These are phyloP conservation scores for Beta lomatogona DNA, from an alignment of 179 eudicot species.

Conservation along the genomic window DNA sequence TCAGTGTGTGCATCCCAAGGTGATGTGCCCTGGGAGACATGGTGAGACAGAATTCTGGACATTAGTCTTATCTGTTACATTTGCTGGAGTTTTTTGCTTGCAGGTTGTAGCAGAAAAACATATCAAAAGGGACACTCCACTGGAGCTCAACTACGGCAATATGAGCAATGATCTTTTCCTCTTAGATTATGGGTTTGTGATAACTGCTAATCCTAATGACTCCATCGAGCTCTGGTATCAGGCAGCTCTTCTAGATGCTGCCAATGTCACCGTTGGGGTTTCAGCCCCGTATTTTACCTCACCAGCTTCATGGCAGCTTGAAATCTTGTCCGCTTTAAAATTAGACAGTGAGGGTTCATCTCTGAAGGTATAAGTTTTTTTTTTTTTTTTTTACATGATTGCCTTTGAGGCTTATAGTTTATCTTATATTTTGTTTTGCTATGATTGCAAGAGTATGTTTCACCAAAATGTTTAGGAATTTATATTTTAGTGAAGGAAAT, in stretches of 20 bases:
- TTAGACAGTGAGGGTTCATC: slow-evolving; percentile 57
- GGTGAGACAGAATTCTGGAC: not conserved
- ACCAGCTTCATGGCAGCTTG: slow-evolving; percentile 80
- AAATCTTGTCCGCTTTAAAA: slow-evolving; percentile 58
- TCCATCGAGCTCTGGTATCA: slow-evolving; percentile 81
- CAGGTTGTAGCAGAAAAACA: slow-evolving; percentile 80
- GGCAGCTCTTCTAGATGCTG: slow-evolving; percentile 83
- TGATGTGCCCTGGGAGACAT: not conserved
- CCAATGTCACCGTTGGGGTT: slow-evolving; percentile 82
- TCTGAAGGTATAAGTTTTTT: slow-evolving; percentile 58
- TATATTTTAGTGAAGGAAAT: not conserved
- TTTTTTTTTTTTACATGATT: slow-evolving; percentile 4
- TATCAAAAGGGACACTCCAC: slow-evolving; percentile 56
- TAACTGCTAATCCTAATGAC: slow-evolving; percentile 76
- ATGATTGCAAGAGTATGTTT: not conserved
- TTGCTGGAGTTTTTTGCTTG: slow-evolving; percentile 4
- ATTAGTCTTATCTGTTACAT: not conserved
- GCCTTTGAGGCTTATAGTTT: slow-evolving; percentile 7
- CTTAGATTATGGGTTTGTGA: slow-evolving; percentile 89
- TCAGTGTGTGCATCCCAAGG: not conserved
- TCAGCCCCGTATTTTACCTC: slow-evolving; percentile 74
- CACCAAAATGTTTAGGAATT: not conserved
- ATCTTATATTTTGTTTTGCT: not conserved
- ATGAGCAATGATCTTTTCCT: slow-evolving; percentile 85
- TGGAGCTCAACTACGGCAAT: slow-evolving; percentile 83